A percentile compares a stretch with the other conserved stretches of the same genome.
phyloP scores from a whole-genome alignment of 148 eudicot species.

The Chenopodium formosanum region DNA sequence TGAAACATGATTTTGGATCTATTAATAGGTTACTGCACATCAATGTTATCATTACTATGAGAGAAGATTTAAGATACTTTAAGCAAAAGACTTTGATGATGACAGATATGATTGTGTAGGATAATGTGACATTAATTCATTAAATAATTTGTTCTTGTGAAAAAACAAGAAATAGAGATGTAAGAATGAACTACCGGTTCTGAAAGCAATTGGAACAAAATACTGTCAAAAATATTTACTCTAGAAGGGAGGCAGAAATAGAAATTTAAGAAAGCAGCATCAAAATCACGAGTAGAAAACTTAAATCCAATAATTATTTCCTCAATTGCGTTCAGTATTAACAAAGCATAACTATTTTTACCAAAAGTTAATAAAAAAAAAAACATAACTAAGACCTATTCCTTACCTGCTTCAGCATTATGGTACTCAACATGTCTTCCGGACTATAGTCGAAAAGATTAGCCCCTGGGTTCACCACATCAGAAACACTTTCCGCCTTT shows the following conservation, averaged over 20 bases:
- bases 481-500: conserved; percentile 57
- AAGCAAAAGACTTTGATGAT: not conserved
- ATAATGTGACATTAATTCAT: not conserved
- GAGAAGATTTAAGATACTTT: not conserved
- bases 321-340: conserved; percentile 13
- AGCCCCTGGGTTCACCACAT: conserved; percentile 40
- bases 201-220: not conserved
- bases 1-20: not conserved
- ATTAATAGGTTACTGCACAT: not conserved
- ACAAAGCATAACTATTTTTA: conserved; percentile 17
- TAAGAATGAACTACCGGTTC: not conserved
- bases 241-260: not conserved
- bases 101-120: not conserved
- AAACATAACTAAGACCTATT: conserved; percentile 26
- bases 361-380: not conserved
- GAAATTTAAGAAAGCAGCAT: not conserved
- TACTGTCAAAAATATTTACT: not conserved
- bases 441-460: conserved; percentile 50
- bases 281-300: not conserved
- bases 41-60: not conserved
- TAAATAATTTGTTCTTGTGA: no score
- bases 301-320: conserved; percentile 2
- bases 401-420: conserved; percentile 76
- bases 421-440: conserved; percentile 76
- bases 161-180: no score